Conservation (phyloP, 1,139 yeast genomes). For the Debaryomycetaceae sp. region DNA sequence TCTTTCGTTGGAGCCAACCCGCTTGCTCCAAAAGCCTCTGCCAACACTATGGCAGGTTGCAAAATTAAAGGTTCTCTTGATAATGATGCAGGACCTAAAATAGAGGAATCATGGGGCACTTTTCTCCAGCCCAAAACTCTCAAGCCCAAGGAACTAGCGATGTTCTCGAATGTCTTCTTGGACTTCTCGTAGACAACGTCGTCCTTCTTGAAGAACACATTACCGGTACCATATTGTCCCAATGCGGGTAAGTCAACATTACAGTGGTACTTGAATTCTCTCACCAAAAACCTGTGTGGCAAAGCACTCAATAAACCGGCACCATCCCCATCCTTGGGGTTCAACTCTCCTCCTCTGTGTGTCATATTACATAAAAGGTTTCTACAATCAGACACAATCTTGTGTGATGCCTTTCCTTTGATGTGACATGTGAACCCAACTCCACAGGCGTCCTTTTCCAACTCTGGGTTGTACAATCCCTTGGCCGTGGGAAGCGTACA, state of each 20-base stretch:
- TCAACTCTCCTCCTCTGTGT: slow-evolving; percentile 97
- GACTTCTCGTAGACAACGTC: slow-evolving; percentile 64
- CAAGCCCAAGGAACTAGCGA: slow-evolving; percentile 74
- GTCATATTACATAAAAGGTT: slow-evolving; percentile 93
- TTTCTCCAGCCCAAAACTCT: slow-evolving; percentile 90
- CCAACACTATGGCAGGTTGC: slow-evolving; percentile 82
- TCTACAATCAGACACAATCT: slow-evolving; percentile 88
- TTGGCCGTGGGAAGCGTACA: slow-evolving; percentile 79
- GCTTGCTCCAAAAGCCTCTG: slow-evolving; percentile 49
- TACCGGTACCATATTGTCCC: slow-evolving; percentile 95
- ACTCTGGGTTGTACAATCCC: slow-evolving; percentile 91
- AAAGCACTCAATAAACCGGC: slow-evolving; percentile 95
- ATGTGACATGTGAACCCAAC: slow-evolving; percentile 96
- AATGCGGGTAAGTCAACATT: slow-evolving; percentile 60
- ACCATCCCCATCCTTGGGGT: slow-evolving; percentile 97
- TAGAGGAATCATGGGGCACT: slow-evolving; percentile 93
- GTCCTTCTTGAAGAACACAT: slow-evolving; percentile 84
- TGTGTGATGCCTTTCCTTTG: slow-evolving; percentile 84
- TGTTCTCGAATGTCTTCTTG: slow-evolving; percentile 70
- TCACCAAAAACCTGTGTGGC: slow-evolving; percentile 80
- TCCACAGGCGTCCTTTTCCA: slow-evolving; percentile 97
- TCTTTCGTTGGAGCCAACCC: slow-evolving; percentile 23
- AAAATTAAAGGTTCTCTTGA: slow-evolving; percentile 88
- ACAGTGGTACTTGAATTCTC: slow-evolving; percentile 74
- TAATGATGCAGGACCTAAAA: slow-evolving; percentile 91